Percentiles rank a stretch among this genome's conserved stretches.
Conservation (phyloP, 805 yeast species). For the Schwanniomyces yamadae region DNA sequence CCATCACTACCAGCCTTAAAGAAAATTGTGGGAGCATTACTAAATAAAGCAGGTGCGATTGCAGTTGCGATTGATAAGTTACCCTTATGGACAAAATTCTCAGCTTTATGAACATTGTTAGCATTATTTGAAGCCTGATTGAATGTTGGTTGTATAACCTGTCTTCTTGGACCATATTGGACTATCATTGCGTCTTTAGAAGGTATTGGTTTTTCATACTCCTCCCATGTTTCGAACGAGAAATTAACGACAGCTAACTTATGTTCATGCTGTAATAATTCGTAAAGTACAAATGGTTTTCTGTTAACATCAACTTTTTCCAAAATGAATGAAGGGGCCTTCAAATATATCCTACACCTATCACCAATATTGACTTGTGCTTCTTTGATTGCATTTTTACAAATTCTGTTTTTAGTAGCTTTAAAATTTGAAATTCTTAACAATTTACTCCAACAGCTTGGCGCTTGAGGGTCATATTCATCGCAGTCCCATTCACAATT, state of each 20-base stretch:
- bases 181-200: constrained; percentile 79
- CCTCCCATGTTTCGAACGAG: constrained; percentile 85
- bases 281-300: constrained; percentile 63
- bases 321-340: constrained; percentile 50
- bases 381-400: constrained; percentile 54
- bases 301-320: constrained; percentile 42
- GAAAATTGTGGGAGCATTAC: constrained; percentile 80
- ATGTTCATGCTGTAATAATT: constrained; percentile 82
- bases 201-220: constrained; percentile 79
- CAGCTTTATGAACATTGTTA: constrained; percentile 85
- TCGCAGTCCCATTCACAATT: constrained; percentile 85
- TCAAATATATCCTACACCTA: constrained; percentile 56
- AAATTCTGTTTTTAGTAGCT: constrained; percentile 67
- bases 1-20: constrained; percentile 60
- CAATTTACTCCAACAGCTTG: constrained; percentile 74
- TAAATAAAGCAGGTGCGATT: constrained; percentile 82
- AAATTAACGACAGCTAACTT: constrained; percentile 80
- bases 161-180: constrained; percentile 92
- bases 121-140: constrained; percentile 74
- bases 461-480: constrained; percentile 74
- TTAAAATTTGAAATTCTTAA: constrained; percentile 73
- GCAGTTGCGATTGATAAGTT: constrained; percentile 71
- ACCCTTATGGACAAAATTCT: constrained; percentile 80
- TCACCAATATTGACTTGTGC: constrained; percentile 56
- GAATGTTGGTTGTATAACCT: constrained; percentile 77